phyloP scores from a whole-genome alignment of 345 rosid species.

The Combretum micranthum region DNA sequence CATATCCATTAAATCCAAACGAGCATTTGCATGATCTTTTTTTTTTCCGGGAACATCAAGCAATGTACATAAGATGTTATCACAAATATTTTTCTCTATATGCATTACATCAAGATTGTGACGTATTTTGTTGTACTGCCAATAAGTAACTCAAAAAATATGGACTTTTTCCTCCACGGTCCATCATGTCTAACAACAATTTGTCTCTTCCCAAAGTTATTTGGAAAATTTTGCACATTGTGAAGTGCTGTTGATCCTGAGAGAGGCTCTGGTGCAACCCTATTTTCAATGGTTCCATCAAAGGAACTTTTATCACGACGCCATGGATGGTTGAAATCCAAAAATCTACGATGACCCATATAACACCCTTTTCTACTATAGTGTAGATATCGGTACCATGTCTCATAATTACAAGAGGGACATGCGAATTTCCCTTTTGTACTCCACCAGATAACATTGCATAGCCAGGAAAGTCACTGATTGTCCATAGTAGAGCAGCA shows the following conservation, averaged over 20 bases:
- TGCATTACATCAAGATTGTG: slow-evolving; percentile 5
- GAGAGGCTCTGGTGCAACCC: background rate
- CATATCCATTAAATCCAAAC: background rate
- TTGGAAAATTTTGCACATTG: too few species aligned
- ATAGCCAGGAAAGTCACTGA: slow-evolving; percentile 7
- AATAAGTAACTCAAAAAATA: slow-evolving; percentile 8
- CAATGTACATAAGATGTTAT: background rate
- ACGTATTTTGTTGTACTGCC: background rate
- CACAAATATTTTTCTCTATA: slow-evolving; percentile 13
- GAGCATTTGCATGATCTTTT: background rate
- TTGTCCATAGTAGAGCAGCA: slow-evolving; percentile 7
- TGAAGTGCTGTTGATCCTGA: background rate
- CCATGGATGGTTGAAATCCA: background rate
- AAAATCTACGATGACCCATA: slow-evolving; percentile 2
- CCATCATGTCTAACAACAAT: too few species aligned
- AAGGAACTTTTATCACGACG: background rate
- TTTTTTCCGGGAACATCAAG: background rate
- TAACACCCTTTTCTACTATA: slow-evolving; percentile 3
- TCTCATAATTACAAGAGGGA: too few species aligned
- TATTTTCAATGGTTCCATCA: background rate
- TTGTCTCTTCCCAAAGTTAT: background rate
- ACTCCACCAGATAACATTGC: background rate
- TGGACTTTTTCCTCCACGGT: background rate
- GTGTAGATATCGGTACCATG: background rate
- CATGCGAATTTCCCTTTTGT: background rate